These are phyloP conservation scores for Vinca minor DNA, from an alignment of 257 asterid species.

Conservation along the genomic window DNA sequence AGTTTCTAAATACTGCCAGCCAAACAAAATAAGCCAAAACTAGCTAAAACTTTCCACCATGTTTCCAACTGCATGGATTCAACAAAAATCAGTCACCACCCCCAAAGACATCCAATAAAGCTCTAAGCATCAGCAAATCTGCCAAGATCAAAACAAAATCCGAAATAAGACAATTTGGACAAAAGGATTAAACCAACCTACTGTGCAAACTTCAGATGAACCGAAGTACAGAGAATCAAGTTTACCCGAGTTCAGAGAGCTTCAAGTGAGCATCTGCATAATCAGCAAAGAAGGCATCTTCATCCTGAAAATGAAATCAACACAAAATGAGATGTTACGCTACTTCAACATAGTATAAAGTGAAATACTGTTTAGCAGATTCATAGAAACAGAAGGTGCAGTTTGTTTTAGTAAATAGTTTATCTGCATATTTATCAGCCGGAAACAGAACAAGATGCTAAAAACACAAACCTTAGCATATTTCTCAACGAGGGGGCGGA, in stretches of 20 bases:
- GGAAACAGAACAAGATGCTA: neutral
- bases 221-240: neutral
- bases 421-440: neutral
- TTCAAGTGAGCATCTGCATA: constrained; percentile 67
- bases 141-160: neutral
- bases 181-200: neutral
- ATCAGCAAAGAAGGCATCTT: constrained; percentile 81
- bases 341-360: neutral
- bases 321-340: neutral
- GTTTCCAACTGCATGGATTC: neutral
- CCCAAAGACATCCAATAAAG: neutral
- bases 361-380: neutral
- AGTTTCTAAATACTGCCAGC: neutral
- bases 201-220: no score
- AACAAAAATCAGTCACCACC: constrained; percentile 4
- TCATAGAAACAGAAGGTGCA: neutral
- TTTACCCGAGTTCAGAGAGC: constrained; percentile 80
- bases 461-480: constrained; percentile 47
- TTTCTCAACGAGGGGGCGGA: constrained; percentile 69
- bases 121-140: constrained; percentile 10
- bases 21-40: neutral
- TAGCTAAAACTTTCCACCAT: neutral
- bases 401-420: neutral
- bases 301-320: constrained; percentile 38
- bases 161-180: neutral